These are phyloP conservation scores for Boletus sensibilis DNA, from an alignment of 768 basidiomycete species.

Conservation along the genomic window DNA sequence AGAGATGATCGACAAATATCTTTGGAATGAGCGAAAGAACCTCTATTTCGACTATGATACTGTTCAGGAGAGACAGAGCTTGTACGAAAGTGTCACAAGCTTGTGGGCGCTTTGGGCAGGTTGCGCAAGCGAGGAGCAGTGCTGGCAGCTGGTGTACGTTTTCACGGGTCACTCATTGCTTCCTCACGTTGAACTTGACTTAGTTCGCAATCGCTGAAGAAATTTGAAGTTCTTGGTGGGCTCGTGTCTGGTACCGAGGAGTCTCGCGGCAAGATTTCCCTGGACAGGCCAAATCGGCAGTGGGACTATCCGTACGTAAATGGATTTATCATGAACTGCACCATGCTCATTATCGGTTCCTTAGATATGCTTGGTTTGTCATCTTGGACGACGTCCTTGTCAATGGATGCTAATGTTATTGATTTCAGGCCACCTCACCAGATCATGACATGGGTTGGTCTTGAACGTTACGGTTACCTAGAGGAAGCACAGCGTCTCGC, in stretches of 20 bases:
- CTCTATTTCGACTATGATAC: slow-evolving; percentile 98
- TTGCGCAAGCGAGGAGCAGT: slow-evolving; percentile 94
- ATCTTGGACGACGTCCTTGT: neutral
- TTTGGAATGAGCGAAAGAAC: slow-evolving; percentile 95
- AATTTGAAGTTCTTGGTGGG: slow-evolving; percentile 95
- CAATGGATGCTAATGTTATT: slow-evolving; percentile 10
- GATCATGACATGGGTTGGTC: slow-evolving; percentile 97
- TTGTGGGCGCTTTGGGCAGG: slow-evolving; percentile 98
- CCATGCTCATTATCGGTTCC: slow-evolving; percentile 5
- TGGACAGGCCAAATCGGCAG: slow-evolving; percentile 96
- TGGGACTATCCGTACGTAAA: slow-evolving; percentile 92
- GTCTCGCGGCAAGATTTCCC: slow-evolving; percentile 91
- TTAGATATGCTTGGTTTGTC: slow-evolving; percentile 67
- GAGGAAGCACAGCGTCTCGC: slow-evolving; percentile 92
- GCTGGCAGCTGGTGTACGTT: slow-evolving; percentile 87
- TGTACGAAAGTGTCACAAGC: slow-evolving; percentile 96
- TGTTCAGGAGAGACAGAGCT: slow-evolving; percentile 81
- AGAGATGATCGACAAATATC: slow-evolving; percentile 84
- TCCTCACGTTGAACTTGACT: slow-evolving; percentile 17
- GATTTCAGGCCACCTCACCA: slow-evolving; percentile 87
- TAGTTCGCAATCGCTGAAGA: slow-evolving; percentile 83
- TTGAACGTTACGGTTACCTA: slow-evolving; percentile 93
- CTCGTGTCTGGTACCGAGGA: slow-evolving; percentile 96
- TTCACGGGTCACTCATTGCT: neutral
- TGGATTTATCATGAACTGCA: slow-evolving; percentile 5